Evolutionary conservation across 345 rosid species (phyloP).

Genomic region (Euclidium syriacum): DNA sequence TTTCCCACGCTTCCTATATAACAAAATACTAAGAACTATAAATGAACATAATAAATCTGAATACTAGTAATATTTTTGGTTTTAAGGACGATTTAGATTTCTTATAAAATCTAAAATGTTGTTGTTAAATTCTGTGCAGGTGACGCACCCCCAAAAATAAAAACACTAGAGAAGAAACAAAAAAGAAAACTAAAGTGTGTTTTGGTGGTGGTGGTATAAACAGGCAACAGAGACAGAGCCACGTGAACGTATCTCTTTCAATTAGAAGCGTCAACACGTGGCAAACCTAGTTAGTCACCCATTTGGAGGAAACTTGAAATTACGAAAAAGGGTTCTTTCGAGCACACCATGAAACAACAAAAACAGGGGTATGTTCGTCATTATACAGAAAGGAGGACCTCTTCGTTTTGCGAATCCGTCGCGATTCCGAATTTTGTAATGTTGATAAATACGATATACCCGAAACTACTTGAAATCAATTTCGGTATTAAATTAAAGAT

Average conservation of each 20-base stretch:
- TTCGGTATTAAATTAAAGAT: slow-evolving; percentile 12
- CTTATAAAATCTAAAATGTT: not conserved
- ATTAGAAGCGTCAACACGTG: slow-evolving; percentile 29
- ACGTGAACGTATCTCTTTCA: slow-evolving; percentile 34
- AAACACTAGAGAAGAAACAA: not conserved
- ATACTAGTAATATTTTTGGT: not conserved
- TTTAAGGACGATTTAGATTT: too few relatives aligned
- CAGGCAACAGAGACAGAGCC: slow-evolving; percentile 30
- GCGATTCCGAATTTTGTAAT: not conserved
- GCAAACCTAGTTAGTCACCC: slow-evolving; percentile 30
- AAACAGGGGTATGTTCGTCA: not conserved
- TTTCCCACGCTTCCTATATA: not conserved
- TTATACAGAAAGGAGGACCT: not conserved
- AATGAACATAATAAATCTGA: not conserved
- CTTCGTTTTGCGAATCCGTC: slow-evolving; percentile 28
- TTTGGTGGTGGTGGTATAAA: slow-evolving; percentile 20
- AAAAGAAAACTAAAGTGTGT: not conserved
- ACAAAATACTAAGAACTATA: slow-evolving; percentile 1
- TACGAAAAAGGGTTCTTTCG: not conserved
- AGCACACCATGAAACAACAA: not conserved
- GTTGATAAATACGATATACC: not conserved
- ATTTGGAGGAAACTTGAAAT: not conserved
- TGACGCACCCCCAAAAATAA: not conserved
- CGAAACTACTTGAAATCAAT: not conserved
- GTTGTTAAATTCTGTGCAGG: not conserved